Conservation (phyloP, 768 basidiomycete genomes). For the Tylopilus subfusipes region DNA sequence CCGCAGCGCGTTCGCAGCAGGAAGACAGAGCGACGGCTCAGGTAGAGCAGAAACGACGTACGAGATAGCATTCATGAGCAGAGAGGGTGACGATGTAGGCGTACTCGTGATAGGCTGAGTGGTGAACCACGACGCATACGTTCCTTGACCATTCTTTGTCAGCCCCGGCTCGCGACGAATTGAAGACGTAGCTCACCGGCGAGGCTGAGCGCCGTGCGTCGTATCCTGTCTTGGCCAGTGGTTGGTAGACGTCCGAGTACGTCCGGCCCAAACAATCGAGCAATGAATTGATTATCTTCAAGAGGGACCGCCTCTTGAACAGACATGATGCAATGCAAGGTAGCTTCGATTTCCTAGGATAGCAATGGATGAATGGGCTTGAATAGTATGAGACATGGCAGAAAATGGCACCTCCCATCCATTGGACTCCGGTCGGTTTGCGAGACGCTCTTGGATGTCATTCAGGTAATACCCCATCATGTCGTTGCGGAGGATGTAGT, state of each 20-base stretch:
- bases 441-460: constrained; percentile 56
- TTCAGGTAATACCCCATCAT: constrained; percentile 72
- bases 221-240: constrained; percentile 58
- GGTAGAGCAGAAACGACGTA: constrained; percentile 71
- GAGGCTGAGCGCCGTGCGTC: constrained; percentile 69
- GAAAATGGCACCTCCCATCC: constrained; percentile 71
- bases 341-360: constrained; percentile 77
- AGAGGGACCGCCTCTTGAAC: constrained; percentile 82
- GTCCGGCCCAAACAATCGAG: constrained; percentile 66
- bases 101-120: constrained; percentile 38
- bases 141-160: constrained; percentile 39
- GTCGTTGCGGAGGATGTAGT: constrained; percentile 81
- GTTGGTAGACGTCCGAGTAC: constrained; percentile 69
- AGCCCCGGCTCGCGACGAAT: background rate
- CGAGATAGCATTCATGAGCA: constrained; percentile 61
- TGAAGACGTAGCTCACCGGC: constrained; percentile 55
- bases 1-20: constrained; percentile 78
- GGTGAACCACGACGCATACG: constrained; percentile 80
- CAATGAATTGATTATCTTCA: constrained; percentile 51
- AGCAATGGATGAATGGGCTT: background rate
- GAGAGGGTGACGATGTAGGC: constrained; percentile 33
- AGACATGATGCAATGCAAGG: constrained; percentile 80
- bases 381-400: background rate
- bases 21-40: constrained; percentile 59
- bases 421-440: constrained; percentile 37